Conservation (phyloP, 345 rosid genomes). For the Sapria himalayana region DNA sequence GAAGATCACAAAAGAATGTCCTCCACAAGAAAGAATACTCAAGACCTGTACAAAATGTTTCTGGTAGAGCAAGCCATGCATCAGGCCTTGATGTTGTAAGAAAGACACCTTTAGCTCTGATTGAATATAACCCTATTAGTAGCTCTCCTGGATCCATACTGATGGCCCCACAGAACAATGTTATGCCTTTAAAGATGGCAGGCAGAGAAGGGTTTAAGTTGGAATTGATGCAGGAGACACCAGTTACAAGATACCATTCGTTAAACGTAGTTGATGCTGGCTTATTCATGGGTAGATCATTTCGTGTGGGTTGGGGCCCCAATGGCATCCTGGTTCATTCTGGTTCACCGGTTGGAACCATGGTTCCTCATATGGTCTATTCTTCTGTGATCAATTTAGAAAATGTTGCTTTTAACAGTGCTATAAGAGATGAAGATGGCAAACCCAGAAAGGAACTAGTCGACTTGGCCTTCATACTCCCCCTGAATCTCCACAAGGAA, state of each 20-base stretch:
- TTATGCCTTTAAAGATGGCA: conserved; percentile 24
- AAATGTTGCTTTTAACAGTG: conserved; percentile 75
- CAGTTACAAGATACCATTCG: conserved; percentile 46
- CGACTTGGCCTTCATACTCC: conserved; percentile 49
- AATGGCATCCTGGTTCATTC: conserved; percentile 80
- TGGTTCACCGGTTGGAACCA: conserved; percentile 39
- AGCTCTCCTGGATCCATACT: conserved; percentile 36
- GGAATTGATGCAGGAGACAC: conserved; percentile 46
- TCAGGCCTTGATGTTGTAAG: conserved; percentile 27
- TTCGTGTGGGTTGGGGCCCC: conserved; percentile 98
- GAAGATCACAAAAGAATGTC: conserved; percentile 21
- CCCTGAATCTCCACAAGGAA: conserved; percentile 53
- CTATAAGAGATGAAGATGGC: conserved; percentile 42
- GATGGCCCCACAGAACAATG: conserved; percentile 59
- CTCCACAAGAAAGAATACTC: conserved; percentile 23
- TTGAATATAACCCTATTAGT: conserved; percentile 49
- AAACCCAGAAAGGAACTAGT: conserved; percentile 53
- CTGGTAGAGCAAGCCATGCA: conserved; percentile 27
- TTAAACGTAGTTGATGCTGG: conserved; percentile 76
- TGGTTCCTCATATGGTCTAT: conserved; percentile 23
- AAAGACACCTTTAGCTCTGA: conserved; percentile 56
- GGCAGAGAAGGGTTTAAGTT: conserved; percentile 54
- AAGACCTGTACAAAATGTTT: conserved; percentile 21
- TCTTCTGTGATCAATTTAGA: conserved; percentile 66
- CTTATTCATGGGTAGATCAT: conserved; percentile 87